Conservation (phyloP, 139 green algal species). For the Chlamydomonas sp. region DNA sequence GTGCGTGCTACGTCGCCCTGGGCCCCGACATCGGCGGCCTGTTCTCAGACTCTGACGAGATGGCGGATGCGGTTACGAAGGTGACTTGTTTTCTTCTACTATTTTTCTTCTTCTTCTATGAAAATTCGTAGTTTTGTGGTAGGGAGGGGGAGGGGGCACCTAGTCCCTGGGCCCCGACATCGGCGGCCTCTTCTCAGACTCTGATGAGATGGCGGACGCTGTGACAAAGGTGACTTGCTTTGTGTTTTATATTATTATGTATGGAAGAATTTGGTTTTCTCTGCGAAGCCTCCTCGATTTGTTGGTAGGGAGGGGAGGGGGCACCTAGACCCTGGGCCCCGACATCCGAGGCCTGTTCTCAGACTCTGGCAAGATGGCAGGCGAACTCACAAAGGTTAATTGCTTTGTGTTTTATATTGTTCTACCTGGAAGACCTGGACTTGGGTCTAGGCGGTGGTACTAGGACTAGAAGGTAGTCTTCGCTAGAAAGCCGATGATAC, state of each 20-base stretch:
- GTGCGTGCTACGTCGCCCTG: constrained; percentile 58
- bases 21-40: constrained; percentile 70
- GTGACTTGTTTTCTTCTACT: no score
- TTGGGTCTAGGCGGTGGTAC: no score
- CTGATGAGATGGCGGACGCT: constrained; percentile 49
- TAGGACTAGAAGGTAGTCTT: no score
- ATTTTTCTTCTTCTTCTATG: constrained; percentile 40
- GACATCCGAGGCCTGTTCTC: constrained; percentile 74
- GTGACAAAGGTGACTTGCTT: no score
- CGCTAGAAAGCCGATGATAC: no score
- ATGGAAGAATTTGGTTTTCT: no score
- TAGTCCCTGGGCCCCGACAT: constrained; percentile 76
- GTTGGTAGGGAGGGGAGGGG: background rate
- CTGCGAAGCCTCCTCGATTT: constrained; percentile 29
- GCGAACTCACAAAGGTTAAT: constrained; percentile 25
- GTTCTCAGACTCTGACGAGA: constrained; percentile 65
- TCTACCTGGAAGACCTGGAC: no score
- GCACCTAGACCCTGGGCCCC: constrained; percentile 73
- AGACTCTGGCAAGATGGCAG: constrained; percentile 56
- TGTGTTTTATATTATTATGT: no score
- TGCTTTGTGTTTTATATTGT: no score
- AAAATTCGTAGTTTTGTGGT: constrained; percentile 22
- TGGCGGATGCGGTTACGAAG: constrained; percentile 39
- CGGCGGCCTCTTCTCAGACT: constrained; percentile 68
- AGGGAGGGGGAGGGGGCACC: no score